Percentiles rank a stretch among this genome's conserved stretches.
Conservation (phyloP, 2,329 filamentous ascomycete genomes). For the Atkinsonella hypoxylon region DNA sequence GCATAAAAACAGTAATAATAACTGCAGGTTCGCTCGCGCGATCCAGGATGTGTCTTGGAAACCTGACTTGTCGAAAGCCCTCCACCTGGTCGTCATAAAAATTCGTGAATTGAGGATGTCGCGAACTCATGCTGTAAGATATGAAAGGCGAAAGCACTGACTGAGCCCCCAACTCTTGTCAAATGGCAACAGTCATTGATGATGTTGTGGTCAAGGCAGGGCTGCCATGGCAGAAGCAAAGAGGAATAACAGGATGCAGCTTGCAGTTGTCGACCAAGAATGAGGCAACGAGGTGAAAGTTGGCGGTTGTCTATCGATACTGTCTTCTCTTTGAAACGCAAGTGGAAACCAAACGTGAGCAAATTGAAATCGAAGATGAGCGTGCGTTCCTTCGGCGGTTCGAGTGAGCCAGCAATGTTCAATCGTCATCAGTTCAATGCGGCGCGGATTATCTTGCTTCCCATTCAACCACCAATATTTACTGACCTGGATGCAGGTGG, state of each 20-base stretch:
- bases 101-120: slow-evolving; percentile 19
- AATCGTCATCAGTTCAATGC: slow-evolving; percentile 5
- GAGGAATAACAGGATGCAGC: background rate
- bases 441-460: slow-evolving; percentile 9
- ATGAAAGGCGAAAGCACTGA: slow-evolving; percentile 5
- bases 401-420: background rate
- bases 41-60: slow-evolving; percentile 17
- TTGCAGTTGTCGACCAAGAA: background rate
- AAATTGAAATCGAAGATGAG: background rate
- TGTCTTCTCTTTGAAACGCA: too few relatives aligned
- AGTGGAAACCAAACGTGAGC: background rate
- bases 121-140: slow-evolving; percentile 22
- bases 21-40: slow-evolving; percentile 23
- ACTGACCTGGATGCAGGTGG: background rate
- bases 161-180: slow-evolving; percentile 8
- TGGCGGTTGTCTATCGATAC: too few relatives aligned
- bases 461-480: background rate
- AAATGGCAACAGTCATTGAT: slow-evolving; percentile 6
- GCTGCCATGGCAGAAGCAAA: slow-evolving; percentile 11
- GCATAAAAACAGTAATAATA: slow-evolving; percentile 21
- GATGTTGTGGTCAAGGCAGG: slow-evolving; percentile 5
- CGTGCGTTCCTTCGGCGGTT: background rate
- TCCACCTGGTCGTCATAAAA: slow-evolving; percentile 25
- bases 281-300: background rate
- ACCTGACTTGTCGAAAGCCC: slow-evolving; percentile 19